Percentiles rank a stretch among this genome's conserved stretches.
These are phyloP conservation scores for Escallonia rubra DNA, from an alignment of 129 eudicot species.

Conservation along the genomic window DNA sequence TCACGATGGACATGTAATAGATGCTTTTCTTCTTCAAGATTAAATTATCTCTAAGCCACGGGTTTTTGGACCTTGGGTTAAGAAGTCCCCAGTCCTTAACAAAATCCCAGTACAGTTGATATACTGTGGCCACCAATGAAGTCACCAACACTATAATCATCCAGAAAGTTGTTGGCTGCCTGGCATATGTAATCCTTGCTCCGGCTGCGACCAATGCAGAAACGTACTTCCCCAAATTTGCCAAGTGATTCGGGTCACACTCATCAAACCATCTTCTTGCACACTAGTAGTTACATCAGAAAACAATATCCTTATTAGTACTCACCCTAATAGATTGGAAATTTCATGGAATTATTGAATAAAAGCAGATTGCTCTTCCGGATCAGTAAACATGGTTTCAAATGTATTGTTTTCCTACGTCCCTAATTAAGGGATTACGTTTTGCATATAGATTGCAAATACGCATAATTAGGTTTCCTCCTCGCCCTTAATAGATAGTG, in stretches of 20 bases:
- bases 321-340: too few relatives aligned
- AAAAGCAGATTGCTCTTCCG: too few relatives aligned
- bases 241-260: constrained; percentile 56
- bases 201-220: constrained; percentile 99
- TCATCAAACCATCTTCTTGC: constrained; percentile 99
- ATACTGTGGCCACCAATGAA: constrained; percentile 75
- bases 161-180: constrained; percentile 51
- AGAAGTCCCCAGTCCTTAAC: constrained; percentile 96
- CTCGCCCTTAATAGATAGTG: too few relatives aligned
- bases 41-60: constrained; percentile 84
- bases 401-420: too few relatives aligned
- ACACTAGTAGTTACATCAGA: constrained; percentile 38
- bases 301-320: background rate
- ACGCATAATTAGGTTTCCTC: too few relatives aligned
- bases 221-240: constrained; percentile 91
- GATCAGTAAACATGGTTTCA: too few relatives aligned
- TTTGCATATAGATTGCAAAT: too few relatives aligned
- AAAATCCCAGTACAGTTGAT: constrained; percentile 96
- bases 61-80: constrained; percentile 58
- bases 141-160: constrained; percentile 67
- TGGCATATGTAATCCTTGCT: constrained; percentile 74
- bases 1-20: constrained; percentile 84
- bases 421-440: too few relatives aligned
- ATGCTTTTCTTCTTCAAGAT: constrained; percentile 65
- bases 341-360: too few relatives aligned